Conservation (phyloP, 176 grass and related monocot genomes). For the Ampelocalamus luodianensis region DNA sequence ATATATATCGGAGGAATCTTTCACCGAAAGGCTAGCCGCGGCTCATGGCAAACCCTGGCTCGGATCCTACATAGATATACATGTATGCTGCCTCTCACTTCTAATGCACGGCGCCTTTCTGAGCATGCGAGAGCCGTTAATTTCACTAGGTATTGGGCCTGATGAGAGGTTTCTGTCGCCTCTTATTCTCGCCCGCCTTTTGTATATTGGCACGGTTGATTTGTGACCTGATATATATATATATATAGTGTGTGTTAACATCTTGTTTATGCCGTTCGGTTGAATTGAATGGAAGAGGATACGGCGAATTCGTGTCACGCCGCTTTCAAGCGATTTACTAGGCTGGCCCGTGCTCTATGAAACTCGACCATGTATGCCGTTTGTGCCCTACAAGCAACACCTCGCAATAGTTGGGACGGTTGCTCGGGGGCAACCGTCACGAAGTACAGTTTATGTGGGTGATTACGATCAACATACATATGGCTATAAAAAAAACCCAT, state of each 20-base stretch:
- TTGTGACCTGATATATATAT: not conserved
- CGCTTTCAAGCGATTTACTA: too few relatives aligned
- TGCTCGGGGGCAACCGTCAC: too few relatives aligned
- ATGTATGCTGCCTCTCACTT: not conserved
- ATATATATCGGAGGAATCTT: not conserved
- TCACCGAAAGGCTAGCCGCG: constrained; percentile 10
- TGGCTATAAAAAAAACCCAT: not conserved
- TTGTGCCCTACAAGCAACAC: too few relatives aligned
- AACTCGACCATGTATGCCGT: too few relatives aligned
- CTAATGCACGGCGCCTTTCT: not conserved
- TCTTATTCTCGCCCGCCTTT: not conserved
- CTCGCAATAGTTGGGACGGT: too few relatives aligned
- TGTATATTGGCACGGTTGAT: not conserved
- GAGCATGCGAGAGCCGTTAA: constrained; percentile 21
- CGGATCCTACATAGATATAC: not conserved
- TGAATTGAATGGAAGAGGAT: too few relatives aligned
- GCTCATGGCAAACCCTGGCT: not conserved
- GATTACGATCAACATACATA: not conserved
- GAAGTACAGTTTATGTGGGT: not conserved
- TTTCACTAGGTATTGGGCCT: too few relatives aligned
- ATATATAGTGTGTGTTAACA: not conserved
- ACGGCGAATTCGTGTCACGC: too few relatives aligned
- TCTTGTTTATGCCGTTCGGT: too few relatives aligned
- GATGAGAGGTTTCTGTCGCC: not conserved
- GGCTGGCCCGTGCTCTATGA: too few relatives aligned